These are phyloP conservation scores for Pichia nanzhaoensis DNA, from an alignment of 805 yeast genomes.

Conservation along the genomic window DNA sequence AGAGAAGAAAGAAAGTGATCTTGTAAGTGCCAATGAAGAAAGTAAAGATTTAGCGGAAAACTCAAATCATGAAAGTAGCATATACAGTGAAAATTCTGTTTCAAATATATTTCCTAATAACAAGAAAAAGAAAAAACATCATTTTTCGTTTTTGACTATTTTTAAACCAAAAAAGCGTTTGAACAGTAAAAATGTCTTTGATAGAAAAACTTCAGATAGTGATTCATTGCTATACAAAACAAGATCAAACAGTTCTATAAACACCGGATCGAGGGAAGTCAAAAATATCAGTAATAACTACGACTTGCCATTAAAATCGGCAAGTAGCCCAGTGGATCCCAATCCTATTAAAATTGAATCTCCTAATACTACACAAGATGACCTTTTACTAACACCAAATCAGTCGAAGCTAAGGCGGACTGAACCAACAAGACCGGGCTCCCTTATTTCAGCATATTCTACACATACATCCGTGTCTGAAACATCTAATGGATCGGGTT, in stretches of 20 bases:
- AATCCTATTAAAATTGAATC: background rate
- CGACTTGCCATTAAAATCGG: background rate
- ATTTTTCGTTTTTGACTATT: constrained; percentile 7
- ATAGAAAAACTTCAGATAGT: background rate
- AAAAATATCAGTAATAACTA: background rate
- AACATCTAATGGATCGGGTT: constrained; percentile 39
- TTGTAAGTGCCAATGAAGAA: background rate
- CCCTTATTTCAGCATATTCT: constrained; percentile 46
- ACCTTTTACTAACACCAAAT: constrained; percentile 6
- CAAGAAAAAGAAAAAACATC: constrained; percentile 1
- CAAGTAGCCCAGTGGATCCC: too few relatives aligned
- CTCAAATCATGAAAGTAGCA: too few relatives aligned
- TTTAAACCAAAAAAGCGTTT: constrained; percentile 7
- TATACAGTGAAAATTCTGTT: too few relatives aligned
- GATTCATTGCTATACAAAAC: background rate
- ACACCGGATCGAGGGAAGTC: background rate
- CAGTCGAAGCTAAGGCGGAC: constrained; percentile 14
- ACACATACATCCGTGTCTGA: constrained; percentile 45
- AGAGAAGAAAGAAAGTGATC: constrained; percentile 8
- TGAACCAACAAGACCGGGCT: constrained; percentile 38
- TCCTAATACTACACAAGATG: background rate
- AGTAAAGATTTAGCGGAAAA: background rate
- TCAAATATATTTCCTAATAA: too few relatives aligned
- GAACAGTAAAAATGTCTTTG: background rate
- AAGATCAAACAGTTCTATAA: constrained; percentile 1